A percentile compares a stretch with the other conserved stretches of the same genome.
Conservation (phyloP, 345 rosid genomes). For the Conringia planisiliqua region DNA sequence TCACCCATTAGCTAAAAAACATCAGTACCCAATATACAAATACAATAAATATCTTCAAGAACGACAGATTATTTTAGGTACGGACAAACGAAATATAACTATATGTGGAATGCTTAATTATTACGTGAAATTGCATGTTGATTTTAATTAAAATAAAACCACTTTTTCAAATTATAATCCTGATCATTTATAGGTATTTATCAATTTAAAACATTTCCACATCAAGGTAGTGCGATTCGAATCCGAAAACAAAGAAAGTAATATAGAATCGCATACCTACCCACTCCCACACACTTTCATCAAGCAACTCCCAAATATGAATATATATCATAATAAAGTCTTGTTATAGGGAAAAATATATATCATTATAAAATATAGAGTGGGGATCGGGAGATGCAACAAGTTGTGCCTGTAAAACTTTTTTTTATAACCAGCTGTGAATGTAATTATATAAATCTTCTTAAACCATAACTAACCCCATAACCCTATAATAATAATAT, state of each 20-base stretch:
- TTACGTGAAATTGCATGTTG: neutral
- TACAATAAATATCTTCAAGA: neutral
- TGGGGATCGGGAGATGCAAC: neutral
- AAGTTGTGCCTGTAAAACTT: neutral
- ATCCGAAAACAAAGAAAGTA: neutral
- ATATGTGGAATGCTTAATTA: neutral
- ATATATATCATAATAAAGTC: neutral
- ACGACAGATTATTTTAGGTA: neutral
- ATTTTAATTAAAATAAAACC: neutral
- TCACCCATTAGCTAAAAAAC: neutral
- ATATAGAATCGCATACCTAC: constrained; percentile 32
- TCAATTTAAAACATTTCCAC: neutral
- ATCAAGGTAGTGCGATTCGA: constrained; percentile 20
- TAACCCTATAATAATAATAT: neutral
- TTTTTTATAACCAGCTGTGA: neutral
- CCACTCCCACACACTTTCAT: constrained; percentile 29
- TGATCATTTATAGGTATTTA: neutral
- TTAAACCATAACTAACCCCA: neutral
- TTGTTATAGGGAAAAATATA: neutral
- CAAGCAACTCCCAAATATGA: neutral
- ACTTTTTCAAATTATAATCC: neutral
- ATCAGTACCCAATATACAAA: neutral
- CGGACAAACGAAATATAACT: neutral
- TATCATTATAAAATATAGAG: neutral
- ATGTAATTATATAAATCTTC: neutral